Evolutionary conservation across 371 early-diverging fungal genomes (phyloP), one percentile per base, ranked within the genome.

Genomic region (Mucor mucedo): DNA sequence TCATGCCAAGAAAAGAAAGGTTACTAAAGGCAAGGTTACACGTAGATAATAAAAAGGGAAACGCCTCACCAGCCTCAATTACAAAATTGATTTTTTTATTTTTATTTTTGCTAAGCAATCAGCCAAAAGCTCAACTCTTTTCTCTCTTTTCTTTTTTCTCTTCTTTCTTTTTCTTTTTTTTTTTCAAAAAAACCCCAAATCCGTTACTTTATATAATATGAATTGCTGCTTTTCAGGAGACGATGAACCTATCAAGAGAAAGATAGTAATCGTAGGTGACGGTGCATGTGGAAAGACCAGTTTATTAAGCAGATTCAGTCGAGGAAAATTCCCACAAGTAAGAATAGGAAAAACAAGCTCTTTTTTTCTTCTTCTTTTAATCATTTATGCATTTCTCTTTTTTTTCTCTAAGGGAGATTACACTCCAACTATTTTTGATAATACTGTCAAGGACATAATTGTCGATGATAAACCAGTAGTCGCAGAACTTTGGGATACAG

Each of bases 401-500:
- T 35, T 47, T 40, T 10, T 10, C 6, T 4, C 0, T 48, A 27
- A 68, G 69, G 59, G 73, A 56, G 59, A 59, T 29, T 79, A 77
- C 62, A 60, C 68, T 41, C 89, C 89, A 35, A 89, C 89, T 6
- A 87, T 89, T 44, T 93, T 95, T 72, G 93, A 93, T 72, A 91
- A 90, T 74, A 91, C 91, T 72, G 87, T 87, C 0, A 88, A 88
- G 32, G 87, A 90, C 49, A 84, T 92, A 13, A 86, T 85, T 76
- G 86, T 90, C 0, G 87, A 90, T 65, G 85, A 88, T 39, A 87
- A 87, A 65, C 87, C 86, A 16, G 85, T 91, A 55, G 87, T 87
- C 61, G 71, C 93, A 30, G 89, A 89, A 28, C 72, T 95, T 39
- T 93, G 93, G 92, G 96, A 94, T 79, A 95, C 95, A n/a, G 92